Evolutionary conservation across 75 land plant species (phyloP).

Genomic region (Cryptomeria japonica): DNA sequence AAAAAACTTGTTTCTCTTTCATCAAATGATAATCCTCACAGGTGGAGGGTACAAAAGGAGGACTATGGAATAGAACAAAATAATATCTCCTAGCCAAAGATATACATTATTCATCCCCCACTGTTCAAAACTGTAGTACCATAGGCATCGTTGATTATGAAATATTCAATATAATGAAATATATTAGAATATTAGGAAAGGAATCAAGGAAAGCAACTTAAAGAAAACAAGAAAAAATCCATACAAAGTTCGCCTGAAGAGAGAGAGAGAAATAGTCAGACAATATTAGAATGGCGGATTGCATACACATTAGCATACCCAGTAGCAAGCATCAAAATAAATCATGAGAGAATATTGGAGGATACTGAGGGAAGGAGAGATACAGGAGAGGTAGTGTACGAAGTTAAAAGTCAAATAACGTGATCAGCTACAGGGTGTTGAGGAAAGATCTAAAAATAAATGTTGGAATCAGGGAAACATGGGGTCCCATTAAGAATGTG

Average conservation of each 20-base stretch:
- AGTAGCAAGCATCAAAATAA: neutral
- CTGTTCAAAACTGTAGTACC: neutral
- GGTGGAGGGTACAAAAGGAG: neutral
- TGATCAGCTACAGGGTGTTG: neutral
- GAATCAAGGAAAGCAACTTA: neutral
- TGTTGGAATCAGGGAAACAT: neutral
- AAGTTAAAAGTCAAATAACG: neutral
- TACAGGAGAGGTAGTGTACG: neutral
- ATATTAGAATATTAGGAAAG: neutral
- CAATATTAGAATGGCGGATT: neutral
- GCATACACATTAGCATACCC: neutral
- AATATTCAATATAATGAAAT: too few relatives aligned
- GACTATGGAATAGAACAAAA: neutral
- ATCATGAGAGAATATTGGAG: neutral
- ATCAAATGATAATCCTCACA: too few relatives aligned
- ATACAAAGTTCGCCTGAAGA: neutral
- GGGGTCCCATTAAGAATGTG: neutral
- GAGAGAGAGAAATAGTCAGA: neutral
- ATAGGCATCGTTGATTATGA: neutral
- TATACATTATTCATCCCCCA: neutral
- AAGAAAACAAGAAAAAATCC: neutral
- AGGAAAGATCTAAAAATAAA: neutral
- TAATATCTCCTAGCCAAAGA: neutral
- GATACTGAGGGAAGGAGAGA: neutral
- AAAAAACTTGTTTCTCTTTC: neutral